Base-by-base conservation (phyloP, 306 rosid genomes). In the Lablab purpureus region DNA sequence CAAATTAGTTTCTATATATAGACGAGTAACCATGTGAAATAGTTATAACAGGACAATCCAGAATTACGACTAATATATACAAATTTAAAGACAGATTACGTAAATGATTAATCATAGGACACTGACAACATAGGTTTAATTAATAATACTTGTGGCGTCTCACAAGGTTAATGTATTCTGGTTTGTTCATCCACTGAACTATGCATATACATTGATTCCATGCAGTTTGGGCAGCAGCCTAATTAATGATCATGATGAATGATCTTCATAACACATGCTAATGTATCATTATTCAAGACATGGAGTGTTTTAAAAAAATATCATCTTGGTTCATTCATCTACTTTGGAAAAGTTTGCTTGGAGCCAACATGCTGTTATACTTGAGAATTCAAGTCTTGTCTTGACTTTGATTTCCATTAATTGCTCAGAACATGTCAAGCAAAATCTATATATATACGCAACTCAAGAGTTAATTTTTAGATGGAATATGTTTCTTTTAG, bases 381-480 rank as follows among this genome's bases (percentile, higher is more conserved):
- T 63, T 37, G 76, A 40, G 49, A 75, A 59, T 62, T 82, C 52
- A 28, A 63, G 79, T 41, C 82, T 19, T 63, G n/a, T 22, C 71
- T 10, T 41, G 82, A 76, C 75, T 82, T 76, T 77, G 71, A 82
- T 63, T 77, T 63, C 64, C n/a, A 51, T 14, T 2, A 41, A 8
- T 36, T 27, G 28, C n/a, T n/a, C 28, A 27, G 28, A 27, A 17
- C 23, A 30, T 43, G 11, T 52, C 34, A 52, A 65, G 43, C 15
- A 65, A 76, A 66, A 63, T 17, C 30, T 55, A 19, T 21, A 32
- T 55, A 14, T 21, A 36, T 62, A 71, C 69, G 69, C 41, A 71
- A 37, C 4, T 28, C 7, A 47, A 10, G 50, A 70, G 41, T 69
- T 19, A 11, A 55, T 67, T 5, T 7, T 1, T 18, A 4, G 11